Base-by-base conservation (phyloP, 1,139 yeast genomes). In the Yamadazyma epiphylla region DNA sequence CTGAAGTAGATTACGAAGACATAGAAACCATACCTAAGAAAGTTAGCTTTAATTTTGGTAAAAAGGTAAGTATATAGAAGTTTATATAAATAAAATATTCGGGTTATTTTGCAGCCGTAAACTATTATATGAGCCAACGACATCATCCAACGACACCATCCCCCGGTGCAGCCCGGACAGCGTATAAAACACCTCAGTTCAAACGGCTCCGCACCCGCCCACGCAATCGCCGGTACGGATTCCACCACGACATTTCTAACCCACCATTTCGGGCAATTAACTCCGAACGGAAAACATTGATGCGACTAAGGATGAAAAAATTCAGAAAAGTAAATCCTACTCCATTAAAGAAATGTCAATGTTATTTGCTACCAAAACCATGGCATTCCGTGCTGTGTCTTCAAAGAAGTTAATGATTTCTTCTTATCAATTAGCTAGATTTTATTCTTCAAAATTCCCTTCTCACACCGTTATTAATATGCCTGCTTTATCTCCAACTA, bases 401-500 rank as follows among this genome's bases (percentile, higher is more conserved):
- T 25, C 33, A 21, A 38, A 39, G 29, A 39, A 30, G 29, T 38
- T 34, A 21, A 29, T 33, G 29, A 32, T 39, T 24, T 39, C 43
- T n/a, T 36, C 40, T 3, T 38, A 33, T 24, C 38, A 39, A 22
- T 32, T 39, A 16, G 36, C 38, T 30, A 58, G 74, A 52, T 58
- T 60, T 37, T 68, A 68, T 48, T 55, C 73, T 15, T 60, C 70
- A 20, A 48, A 68, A 46, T 78, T 75, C 54, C 86, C 86, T 24
- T 60, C 73, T 19, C 91, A 83, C 56, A 71, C 77, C 32, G 80
- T 83, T 47, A 81, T 83, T 49, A 78, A 76, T 56, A 83, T 83
- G 94, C 94, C 94, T 28, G 97, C 98, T 6, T 70, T 91, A 51
- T 89, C 97, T 15, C 98, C 98, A 46, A 91, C 98, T 35, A 91